Base-by-base conservation (phyloP, 495 filamentous ascomycete species). In the Neurospora sp. region DNA sequence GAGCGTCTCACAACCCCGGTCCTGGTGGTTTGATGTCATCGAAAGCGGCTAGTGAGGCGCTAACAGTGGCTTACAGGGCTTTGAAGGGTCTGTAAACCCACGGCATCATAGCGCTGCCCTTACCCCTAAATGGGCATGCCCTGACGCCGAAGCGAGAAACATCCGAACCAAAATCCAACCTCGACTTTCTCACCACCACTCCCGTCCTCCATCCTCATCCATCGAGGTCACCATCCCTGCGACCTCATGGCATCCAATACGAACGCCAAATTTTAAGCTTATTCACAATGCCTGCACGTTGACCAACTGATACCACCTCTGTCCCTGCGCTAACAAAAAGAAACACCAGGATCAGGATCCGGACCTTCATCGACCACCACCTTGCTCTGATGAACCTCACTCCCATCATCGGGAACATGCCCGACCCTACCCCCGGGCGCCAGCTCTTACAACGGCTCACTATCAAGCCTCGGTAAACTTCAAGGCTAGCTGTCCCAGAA, bases 51-150 rank as follows among this genome's bases (percentile, higher is more conserved):
- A 80, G 74, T 75, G 77, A 72, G 20, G 75, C 44, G 66, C 69
- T 70, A 66, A 31, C 71, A 80, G 74, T 80, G 78, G 77, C 76
- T 75, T 72, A 73, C 75, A 79, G 76, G 76, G 77, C 72, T 20
- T 23, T 3, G 23, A 72, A 75, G n/a, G n/a, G 9, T 48, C n/a
- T 48, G 7, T 46, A 27, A 27, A 20, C 46, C 46, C 20, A n/a
- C n/a, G n/a, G n/a, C n/a, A 5, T 54, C 10, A 23, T 6, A 27
- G 48, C 48, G 20, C 48, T 27, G 10, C 6, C 23, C n/a, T 9
- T 12, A 5, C 10, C 46, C 46, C 46, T 54, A 27, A 46, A 20
- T 11, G 46, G 78, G 70, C 70, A 76, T 48, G 75, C 75, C 70
- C 71, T 69, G 73, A 18, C 5, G 66, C 74, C 73, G 77, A 75